These are phyloP conservation scores for Colletotrichum ledebouriae DNA, from an alignment of 2,329 filamentous ascomycete genomes.

Conservation along the genomic window DNA sequence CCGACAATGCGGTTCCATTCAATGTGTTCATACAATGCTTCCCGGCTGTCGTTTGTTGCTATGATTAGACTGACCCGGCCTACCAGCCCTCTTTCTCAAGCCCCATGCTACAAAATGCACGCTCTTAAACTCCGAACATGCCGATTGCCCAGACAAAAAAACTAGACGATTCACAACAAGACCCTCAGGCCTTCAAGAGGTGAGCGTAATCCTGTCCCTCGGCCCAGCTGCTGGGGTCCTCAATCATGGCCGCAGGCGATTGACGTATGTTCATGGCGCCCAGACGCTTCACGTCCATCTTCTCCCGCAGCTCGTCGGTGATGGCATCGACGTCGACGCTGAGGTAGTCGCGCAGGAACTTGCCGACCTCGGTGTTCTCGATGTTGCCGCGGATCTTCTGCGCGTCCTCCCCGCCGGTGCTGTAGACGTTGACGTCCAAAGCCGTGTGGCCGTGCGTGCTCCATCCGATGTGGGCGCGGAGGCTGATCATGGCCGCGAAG, in stretches of 20 bases:
- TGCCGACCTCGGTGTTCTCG: constrained; percentile 93
- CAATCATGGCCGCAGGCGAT: constrained; percentile 1
- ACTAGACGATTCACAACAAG: background rate
- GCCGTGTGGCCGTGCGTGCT: constrained; percentile 92
- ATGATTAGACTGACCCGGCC: constrained; percentile 12
- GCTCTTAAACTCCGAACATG: constrained; percentile 33
- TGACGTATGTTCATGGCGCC: constrained; percentile 28
- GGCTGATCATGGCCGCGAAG: constrained; percentile 88
- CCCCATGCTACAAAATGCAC: constrained; percentile 13
- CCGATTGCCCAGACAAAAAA: background rate
- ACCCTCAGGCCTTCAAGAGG: constrained; percentile 9
- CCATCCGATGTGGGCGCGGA: constrained; percentile 92
- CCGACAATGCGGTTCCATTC: constrained; percentile 10
- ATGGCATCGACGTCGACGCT: constrained; percentile 83
- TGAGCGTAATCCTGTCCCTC: constrained; percentile 30
- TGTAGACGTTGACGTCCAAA: constrained; percentile 97
- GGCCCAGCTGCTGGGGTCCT: constrained; percentile 33
- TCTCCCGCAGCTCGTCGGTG: constrained; percentile 79
- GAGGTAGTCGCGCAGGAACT: constrained; percentile 84
- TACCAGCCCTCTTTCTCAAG: background rate
- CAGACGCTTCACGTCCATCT: constrained; percentile 52
- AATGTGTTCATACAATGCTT: constrained; percentile 28
- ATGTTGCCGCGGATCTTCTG: constrained; percentile 83
- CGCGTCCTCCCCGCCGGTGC: constrained; percentile 75
- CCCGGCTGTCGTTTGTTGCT: constrained; percentile 25